Evolutionary conservation across 208 protist genomes (phyloP).

Genomic region (Leishmania martiniquensis): DNA sequence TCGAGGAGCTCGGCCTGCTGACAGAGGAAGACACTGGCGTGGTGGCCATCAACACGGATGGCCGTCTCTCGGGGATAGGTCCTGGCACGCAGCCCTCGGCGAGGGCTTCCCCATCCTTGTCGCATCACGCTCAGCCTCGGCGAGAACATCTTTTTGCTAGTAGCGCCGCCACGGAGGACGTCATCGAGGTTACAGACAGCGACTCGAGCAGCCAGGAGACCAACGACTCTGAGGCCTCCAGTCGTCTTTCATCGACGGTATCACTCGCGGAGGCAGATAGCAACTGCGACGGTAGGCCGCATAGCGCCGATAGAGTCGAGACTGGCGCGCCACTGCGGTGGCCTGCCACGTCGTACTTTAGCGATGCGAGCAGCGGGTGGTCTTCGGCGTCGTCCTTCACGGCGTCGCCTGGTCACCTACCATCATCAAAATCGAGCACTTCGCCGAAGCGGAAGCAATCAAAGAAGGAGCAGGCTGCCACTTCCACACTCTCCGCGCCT

Average conservation of each 20-base stretch:
- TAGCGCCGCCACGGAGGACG: background rate
- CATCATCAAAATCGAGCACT: background rate
- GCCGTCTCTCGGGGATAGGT: background rate
- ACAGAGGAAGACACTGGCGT: background rate
- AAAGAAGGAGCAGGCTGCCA: background rate
- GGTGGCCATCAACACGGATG: background rate
- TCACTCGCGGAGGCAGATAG: background rate
- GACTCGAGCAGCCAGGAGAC: background rate
- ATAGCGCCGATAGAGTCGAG: too few species aligned
- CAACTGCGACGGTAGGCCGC: background rate
- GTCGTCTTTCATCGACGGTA: background rate
- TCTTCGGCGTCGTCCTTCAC: constrained; percentile 20
- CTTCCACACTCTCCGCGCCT: background rate
- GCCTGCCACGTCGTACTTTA: constrained; percentile 34
- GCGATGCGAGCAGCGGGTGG: constrained; percentile 21
- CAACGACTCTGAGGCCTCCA: background rate
- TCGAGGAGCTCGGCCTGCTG: constrained; percentile 8
- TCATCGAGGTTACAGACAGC: constrained; percentile 32
- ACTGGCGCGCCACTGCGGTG: constrained; percentile 7
- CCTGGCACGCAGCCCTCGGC: background rate
- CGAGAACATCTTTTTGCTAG: background rate
- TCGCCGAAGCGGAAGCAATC: constrained; percentile 10
- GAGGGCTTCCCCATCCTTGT: background rate
- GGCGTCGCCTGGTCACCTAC: background rate
- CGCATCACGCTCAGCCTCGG: background rate